Percentiles rank a stretch among this genome's conserved stretches.
These are phyloP conservation scores for Aspergillus pseudotamarii DNA, from an alignment of 2,329 filamentous ascomycete genomes.

Conservation along the genomic window DNA sequence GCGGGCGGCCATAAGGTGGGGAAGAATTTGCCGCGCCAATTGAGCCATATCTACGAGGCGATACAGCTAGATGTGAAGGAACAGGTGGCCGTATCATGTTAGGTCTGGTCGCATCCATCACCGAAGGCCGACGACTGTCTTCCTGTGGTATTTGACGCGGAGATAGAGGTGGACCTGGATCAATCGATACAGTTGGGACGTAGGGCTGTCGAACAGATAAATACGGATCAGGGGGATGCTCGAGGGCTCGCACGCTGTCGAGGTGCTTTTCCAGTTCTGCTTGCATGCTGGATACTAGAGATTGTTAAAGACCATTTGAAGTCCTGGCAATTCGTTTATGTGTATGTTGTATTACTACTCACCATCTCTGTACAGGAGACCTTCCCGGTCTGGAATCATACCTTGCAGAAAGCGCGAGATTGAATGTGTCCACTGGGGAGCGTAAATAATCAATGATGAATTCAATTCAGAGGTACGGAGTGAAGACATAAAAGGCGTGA, in stretches of 20 bases:
- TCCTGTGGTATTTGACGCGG: constrained; percentile 86
- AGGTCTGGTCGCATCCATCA: constrained; percentile 63
- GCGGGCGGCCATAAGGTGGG: constrained; percentile 71
- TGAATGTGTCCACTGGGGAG: constrained; percentile 74
- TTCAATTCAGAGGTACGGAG: not conserved
- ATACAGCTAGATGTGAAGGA: constrained; percentile 78
- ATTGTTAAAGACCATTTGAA: constrained; percentile 19
- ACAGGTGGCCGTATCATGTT: constrained; percentile 76
- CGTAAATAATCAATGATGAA: not conserved
- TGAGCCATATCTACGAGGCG: constrained; percentile 82
- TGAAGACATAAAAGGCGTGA: not conserved
- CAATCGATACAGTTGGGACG: constrained; percentile 63
- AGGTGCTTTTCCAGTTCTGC: constrained; percentile 65
- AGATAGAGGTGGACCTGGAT: constrained; percentile 75
- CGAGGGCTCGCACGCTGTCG: constrained; percentile 59
- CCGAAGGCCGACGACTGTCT: constrained; percentile 72
- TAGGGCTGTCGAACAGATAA: constrained; percentile 67
- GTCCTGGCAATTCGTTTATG: not conserved
- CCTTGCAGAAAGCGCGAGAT: constrained; percentile 74
- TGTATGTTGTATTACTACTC: constrained; percentile 39
- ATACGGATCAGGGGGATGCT: constrained; percentile 66
- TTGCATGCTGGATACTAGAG: constrained; percentile 59
- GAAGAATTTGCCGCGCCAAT: constrained; percentile 73
- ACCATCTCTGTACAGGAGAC: constrained; percentile 80
- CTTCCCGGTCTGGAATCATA: constrained; percentile 74